Conservation (phyloP, 169 alveolate species). For the Perkinsus marinus region DNA sequence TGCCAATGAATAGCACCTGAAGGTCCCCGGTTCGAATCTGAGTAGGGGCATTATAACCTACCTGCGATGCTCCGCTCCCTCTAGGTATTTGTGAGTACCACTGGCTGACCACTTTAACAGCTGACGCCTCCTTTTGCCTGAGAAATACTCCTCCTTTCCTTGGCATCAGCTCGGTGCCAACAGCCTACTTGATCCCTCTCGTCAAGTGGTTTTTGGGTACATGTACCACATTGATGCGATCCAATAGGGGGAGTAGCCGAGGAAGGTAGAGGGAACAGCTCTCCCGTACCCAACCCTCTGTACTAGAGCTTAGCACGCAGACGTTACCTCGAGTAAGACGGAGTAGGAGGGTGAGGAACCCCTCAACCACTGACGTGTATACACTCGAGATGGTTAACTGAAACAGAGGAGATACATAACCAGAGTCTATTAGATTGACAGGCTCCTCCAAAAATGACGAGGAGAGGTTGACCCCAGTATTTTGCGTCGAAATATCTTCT, state of each 20-base stretch:
- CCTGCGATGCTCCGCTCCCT: background rate
- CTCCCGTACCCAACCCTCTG: background rate
- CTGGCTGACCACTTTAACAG: background rate
- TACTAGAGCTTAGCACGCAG: background rate
- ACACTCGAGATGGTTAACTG: background rate
- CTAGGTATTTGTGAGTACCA: background rate
- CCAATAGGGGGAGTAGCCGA: background rate
- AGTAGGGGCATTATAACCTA: background rate
- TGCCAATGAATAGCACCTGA: background rate
- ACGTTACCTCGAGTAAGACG: background rate
- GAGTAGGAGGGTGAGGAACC: background rate
- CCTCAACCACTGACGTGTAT: background rate
- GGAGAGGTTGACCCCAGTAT: too few relatives aligned
- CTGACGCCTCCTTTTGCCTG: background rate
- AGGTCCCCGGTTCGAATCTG: background rate
- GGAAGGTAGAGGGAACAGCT: background rate
- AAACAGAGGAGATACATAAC: background rate
- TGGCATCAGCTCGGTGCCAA: background rate
- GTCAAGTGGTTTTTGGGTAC: background rate
- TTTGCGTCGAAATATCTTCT: too few relatives aligned
- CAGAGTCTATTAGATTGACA: too few relatives aligned
- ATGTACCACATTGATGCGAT: background rate
- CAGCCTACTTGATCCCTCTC: background rate
- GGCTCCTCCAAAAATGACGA: too few relatives aligned
- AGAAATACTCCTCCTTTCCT: background rate